Base-by-base conservation (phyloP, 139 green algal genomes). In the Astrephomene gubernaculifera region DNA sequence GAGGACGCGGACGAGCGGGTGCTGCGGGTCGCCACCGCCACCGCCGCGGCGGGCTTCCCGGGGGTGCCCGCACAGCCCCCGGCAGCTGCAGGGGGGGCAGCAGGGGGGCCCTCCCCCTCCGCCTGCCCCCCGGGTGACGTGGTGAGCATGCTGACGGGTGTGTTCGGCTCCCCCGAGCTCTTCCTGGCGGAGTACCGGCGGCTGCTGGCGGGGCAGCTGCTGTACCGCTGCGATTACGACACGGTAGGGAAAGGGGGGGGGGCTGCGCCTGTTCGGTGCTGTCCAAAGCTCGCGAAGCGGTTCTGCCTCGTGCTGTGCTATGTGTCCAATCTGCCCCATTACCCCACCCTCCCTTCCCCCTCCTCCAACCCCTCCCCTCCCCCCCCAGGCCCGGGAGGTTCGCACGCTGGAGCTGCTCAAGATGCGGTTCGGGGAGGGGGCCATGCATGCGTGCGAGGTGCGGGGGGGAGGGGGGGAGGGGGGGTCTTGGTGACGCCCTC, bases 401-500 rank as follows among this genome's bases (percentile, higher is more conserved):
- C 91, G 94, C 61, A 98, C 95, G 0, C 87, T 99, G 44, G 97
- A 99, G 92, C 93, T 99, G 79, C 92, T 99, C 21, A 99, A 98
- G 87, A 90, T 98, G 70, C 92, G 96, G 45, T 98, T 98, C 84
- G 95, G 94, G 0, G 97, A 99, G 71, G 81, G 63, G 44, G 91
- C 86, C 39, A 91, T 99, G 87, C 94, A 96, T 81, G 87, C 88
- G 29, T 96, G 93, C 39, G 95, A 97, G 89, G 92, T 93, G 53
- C 21, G 71, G 2, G 31, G 1, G 31, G 21, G 67, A 80, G 17
- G 71, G 38, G 24, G 43, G 60, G 4, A 41, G 71, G 52, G 79
- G 35, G 79, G 60, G 61, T 74, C n/a, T n/a, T n/a, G n/a, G n/a
- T n/a, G n/a, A n/a, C n/a, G n/a, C n/a, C n/a, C n/a, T n/a, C n/a